Conservation (phyloP, 2,329 filamentous ascomycete genomes). For the Aspergillus puulaauensis region DNA sequence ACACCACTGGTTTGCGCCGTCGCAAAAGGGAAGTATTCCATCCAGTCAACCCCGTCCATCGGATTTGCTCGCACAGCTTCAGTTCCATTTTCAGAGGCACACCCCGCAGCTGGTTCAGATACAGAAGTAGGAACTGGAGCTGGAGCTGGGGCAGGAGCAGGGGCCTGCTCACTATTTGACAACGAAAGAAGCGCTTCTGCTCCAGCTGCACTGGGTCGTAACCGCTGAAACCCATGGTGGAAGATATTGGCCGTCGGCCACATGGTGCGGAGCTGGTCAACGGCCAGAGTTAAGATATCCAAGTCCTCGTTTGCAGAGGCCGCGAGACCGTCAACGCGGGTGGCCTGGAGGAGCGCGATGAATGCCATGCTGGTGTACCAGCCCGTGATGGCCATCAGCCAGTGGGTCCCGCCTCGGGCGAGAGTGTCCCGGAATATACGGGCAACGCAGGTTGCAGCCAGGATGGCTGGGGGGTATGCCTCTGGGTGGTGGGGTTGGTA, state of each 20-base stretch:
- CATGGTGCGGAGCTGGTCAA: conserved; percentile 34
- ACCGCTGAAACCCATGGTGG: conserved; percentile 31
- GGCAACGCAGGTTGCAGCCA: conserved; percentile 41
- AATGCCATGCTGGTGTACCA: conserved; percentile 47
- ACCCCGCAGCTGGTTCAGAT: no score
- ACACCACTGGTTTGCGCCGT: conserved; percentile 8
- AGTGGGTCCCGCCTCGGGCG: conserved; percentile 39
- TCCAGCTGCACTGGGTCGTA: conserved; percentile 13
- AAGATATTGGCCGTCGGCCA: conserved; percentile 41
- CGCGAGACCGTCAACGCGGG: conserved; percentile 31
- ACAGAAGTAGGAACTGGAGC: not conserved
- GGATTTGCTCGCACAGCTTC: not conserved
- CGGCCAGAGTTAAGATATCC: conserved; percentile 30
- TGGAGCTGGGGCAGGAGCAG: not conserved
- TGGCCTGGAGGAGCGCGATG: conserved; percentile 42
- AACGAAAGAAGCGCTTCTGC: not conserved
- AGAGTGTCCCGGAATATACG: conserved; percentile 42
- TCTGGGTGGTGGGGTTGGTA: conserved; percentile 33
- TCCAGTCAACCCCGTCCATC: conserved; percentile 9
- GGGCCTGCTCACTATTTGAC: not conserved
- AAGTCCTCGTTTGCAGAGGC: conserved; percentile 35
- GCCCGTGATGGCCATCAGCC: conserved; percentile 45
- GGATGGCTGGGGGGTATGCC: conserved; percentile 36
- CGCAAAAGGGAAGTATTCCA: conserved; percentile 12
- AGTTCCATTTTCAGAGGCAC: no score